Evolutionary conservation across 2,329 filamentous ascomycete species (phyloP).

Genomic region (Botrytis fragariae): DNA sequence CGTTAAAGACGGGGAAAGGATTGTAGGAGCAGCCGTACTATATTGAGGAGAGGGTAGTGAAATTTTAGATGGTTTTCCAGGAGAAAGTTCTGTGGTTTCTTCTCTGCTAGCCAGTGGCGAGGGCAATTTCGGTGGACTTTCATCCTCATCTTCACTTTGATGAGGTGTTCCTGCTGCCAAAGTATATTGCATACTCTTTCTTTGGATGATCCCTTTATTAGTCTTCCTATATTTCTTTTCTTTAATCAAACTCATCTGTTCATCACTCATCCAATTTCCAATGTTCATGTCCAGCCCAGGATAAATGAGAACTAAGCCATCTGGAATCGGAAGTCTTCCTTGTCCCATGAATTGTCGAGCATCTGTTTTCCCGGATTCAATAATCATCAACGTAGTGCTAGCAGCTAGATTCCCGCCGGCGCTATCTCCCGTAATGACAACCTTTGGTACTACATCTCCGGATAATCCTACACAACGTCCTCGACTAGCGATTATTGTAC

Average conservation of each 20-base stretch:
- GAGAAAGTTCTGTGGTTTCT: not conserved
- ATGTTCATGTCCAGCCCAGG: slow-evolving; percentile 96
- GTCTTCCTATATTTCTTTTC: slow-evolving; percentile 75
- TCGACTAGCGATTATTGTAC: slow-evolving; percentile 67
- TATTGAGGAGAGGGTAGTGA: slow-evolving; percentile 18
- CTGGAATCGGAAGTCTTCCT: slow-evolving; percentile 66
- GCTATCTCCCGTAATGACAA: slow-evolving; percentile 76
- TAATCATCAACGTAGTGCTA: slow-evolving; percentile 81
- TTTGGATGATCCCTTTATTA: slow-evolving; percentile 72
- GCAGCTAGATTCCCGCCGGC: slow-evolving; percentile 80
- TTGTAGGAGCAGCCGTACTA: slow-evolving; percentile 30
- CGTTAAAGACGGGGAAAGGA: slow-evolving; percentile 26
- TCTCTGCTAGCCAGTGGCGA: slow-evolving; percentile 20
- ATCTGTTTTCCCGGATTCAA: slow-evolving; percentile 66
- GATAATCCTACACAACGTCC: slow-evolving; percentile 75
- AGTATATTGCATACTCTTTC: slow-evolving; percentile 88
- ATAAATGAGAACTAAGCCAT: slow-evolving; percentile 82
- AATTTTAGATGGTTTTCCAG: not conserved
- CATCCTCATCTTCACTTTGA: slow-evolving; percentile 70
- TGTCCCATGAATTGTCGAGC: slow-evolving; percentile 55
- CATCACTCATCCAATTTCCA: slow-evolving; percentile 98
- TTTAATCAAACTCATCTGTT: slow-evolving; percentile 92
- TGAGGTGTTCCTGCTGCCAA: slow-evolving; percentile 80
- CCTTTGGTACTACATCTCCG: slow-evolving; percentile 60
- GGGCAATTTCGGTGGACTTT: slow-evolving; percentile 39